These are phyloP conservation scores for Leccinellum luteum DNA, from an alignment of 768 basidiomycete genomes.

Conservation along the genomic window DNA sequence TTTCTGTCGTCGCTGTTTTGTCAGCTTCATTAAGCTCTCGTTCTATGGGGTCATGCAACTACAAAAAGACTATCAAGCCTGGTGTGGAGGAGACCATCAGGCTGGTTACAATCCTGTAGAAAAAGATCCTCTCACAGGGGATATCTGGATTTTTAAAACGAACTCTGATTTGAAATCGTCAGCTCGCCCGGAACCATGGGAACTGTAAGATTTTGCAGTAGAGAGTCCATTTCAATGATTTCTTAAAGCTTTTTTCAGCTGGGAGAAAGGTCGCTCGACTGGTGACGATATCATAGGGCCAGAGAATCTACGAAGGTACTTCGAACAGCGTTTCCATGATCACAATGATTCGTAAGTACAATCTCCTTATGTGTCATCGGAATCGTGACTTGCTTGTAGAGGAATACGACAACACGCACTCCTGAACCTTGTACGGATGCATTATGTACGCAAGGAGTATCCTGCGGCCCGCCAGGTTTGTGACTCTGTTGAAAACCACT, in stretches of 20 bases:
- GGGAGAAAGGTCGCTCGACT: conserved; percentile 59
- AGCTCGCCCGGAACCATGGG: conserved; percentile 60
- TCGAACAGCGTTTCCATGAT: conserved; percentile 84
- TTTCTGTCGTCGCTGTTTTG: conserved; percentile 74
- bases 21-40: conserved; percentile 74
- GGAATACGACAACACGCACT: conserved; percentile 79
- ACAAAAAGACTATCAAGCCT: conserved; percentile 62
- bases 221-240: not conserved
- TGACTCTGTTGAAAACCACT: not conserved
- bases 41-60: conserved; percentile 69
- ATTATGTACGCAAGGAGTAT: conserved; percentile 68
- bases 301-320: conserved; percentile 73
- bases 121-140: conserved; percentile 52
- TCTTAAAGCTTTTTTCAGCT: conserved; percentile 41
- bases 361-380: not conserved
- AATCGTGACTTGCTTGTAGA: conserved; percentile 34
- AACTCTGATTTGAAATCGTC: conserved; percentile 62
- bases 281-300: conserved; percentile 70
- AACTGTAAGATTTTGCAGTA: conserved; percentile 42
- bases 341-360: conserved; percentile 71
- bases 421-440: conserved; percentile 73
- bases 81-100: conserved; percentile 49
- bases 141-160: conserved; percentile 57
- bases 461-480: conserved; percentile 65
- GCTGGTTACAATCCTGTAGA: conserved; percentile 49